phyloP scores from a whole-genome alignment of 2,329 filamentous ascomycete species.

The Alternaria rosae region DNA sequence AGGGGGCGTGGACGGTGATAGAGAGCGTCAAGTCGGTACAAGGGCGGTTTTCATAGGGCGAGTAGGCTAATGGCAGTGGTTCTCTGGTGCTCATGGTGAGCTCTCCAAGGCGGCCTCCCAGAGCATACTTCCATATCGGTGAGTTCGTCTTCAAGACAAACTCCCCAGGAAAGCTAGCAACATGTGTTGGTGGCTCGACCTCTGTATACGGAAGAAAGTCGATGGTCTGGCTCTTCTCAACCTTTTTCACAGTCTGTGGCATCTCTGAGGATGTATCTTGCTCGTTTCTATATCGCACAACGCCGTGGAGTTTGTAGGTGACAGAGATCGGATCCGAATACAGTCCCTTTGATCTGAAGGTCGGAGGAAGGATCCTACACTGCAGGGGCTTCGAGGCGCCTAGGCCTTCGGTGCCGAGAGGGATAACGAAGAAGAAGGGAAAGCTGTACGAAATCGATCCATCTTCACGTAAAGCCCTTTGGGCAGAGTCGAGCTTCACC shows the following conservation, averaged over 20 bases:
- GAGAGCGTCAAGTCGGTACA: slow-evolving; percentile 10
- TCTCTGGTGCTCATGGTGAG: slow-evolving; percentile 10
- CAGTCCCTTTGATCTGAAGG: slow-evolving; percentile 2
- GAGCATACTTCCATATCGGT: slow-evolving; percentile 14
- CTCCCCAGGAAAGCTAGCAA: slow-evolving; percentile 13
- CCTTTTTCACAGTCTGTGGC: not conserved
- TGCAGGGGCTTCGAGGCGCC: slow-evolving; percentile 5
- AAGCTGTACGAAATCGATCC: slow-evolving; percentile 12
- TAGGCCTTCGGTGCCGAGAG: slow-evolving; percentile 7
- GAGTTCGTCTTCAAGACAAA: slow-evolving; percentile 9
- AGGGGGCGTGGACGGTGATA: not conserved
- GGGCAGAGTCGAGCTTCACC: slow-evolving; percentile 1
- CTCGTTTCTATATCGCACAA: slow-evolving; percentile 9
- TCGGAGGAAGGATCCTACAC: slow-evolving; percentile 11
- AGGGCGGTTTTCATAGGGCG: not conserved
- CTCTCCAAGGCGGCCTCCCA: slow-evolving; percentile 11
- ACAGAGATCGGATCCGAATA: slow-evolving; percentile 7
- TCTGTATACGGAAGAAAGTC: slow-evolving; percentile 10
- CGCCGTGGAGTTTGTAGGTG: slow-evolving; percentile 6
- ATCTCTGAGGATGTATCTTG: slow-evolving; percentile 7
- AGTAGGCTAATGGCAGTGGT: slow-evolving; percentile 13
- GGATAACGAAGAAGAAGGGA: slow-evolving; percentile 13
- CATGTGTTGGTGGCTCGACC: slow-evolving; percentile 9
- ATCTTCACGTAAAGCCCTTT: slow-evolving; percentile 1
- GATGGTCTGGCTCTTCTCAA: slow-evolving; percentile 1